Conservation (phyloP, 768 basidiomycete species). For the Kwoniella heveanensis region DNA sequence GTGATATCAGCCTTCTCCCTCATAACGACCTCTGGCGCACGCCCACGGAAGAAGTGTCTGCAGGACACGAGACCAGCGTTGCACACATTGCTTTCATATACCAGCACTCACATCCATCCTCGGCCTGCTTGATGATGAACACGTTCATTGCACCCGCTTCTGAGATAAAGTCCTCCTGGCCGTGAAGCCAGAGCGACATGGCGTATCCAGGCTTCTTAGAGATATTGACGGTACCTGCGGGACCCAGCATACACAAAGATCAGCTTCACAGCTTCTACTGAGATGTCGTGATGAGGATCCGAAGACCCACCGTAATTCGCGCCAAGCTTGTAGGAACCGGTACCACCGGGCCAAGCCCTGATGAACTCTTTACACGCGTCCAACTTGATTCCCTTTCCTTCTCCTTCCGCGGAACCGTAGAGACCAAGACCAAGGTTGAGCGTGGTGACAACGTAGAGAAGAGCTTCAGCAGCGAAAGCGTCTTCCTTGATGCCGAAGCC, state of each 20-base stretch:
- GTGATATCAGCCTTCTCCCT: no score
- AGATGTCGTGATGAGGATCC: not conserved
- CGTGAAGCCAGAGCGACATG: slow-evolving; percentile 50
- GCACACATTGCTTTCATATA: no score
- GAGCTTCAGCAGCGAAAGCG: slow-evolving; percentile 43
- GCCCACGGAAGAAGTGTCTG: no score
- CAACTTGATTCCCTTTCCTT: slow-evolving; percentile 72
- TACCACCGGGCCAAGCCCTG: slow-evolving; percentile 87
- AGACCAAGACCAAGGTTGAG: slow-evolving; percentile 42
- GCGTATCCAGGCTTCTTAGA: slow-evolving; percentile 48
- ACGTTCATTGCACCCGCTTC: slow-evolving; percentile 53
- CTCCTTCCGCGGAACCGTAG: slow-evolving; percentile 36
- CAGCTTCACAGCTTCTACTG: no score
- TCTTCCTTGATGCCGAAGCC: slow-evolving; percentile 50
- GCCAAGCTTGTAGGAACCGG: slow-evolving; percentile 80
- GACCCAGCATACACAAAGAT: not conserved
- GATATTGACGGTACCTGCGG: slow-evolving; percentile 43
- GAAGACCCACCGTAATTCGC: slow-evolving; percentile 54
- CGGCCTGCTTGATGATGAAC: slow-evolving; percentile 49
- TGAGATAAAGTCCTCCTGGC: slow-evolving; percentile 44
- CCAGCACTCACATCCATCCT: slow-evolving; percentile 40
- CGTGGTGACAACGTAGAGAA: slow-evolving; percentile 45
- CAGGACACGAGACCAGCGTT: no score
- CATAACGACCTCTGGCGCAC: no score
- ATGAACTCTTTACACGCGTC: slow-evolving; percentile 80